Percentiles rank a stretch among this genome's conserved stretches.
Conservation (phyloP, 768 basidiomycete species). For the Mycena rosella region DNA sequence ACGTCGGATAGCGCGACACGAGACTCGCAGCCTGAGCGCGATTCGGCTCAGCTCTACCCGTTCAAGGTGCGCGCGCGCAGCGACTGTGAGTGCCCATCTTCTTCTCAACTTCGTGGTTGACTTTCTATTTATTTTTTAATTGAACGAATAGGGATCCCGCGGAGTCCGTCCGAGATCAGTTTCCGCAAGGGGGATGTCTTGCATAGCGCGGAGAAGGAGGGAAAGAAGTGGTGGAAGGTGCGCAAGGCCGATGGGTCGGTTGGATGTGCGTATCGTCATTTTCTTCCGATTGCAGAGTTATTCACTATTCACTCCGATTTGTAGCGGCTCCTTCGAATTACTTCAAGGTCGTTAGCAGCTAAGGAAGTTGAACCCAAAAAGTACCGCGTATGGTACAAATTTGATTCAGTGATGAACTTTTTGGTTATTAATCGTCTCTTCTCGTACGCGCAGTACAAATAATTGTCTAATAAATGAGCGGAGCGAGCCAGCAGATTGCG, state of each 20-base stretch:
- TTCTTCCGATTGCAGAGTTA: neutral
- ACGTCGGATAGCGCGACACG: neutral
- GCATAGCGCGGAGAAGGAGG: conserved; percentile 74
- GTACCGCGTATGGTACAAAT: too few relatives aligned
- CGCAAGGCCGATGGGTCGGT: conserved; percentile 66
- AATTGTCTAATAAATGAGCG: conserved; percentile 1
- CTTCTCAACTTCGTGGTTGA: conserved; percentile 55
- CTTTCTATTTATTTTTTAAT: conserved; percentile 64
- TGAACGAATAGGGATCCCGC: conserved; percentile 26
- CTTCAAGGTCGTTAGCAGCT: conserved; percentile 28
- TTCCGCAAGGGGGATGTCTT: conserved; percentile 81
- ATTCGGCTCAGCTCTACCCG: conserved; percentile 17
- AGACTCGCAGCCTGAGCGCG: conserved; percentile 11
- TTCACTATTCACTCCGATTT: neutral
- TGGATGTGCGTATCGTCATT: conserved; percentile 58
- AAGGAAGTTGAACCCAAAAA: neutral
- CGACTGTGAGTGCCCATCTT: conserved; percentile 34
- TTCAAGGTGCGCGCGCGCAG: conserved; percentile 30
- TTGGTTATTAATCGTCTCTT: neutral
- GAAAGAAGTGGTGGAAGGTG: conserved; percentile 77
- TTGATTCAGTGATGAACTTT: too few relatives aligned
- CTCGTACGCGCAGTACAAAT: too few relatives aligned
- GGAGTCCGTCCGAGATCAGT: conserved; percentile 81
- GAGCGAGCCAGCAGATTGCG: neutral
- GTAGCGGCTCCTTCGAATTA: conserved; percentile 36